Evolutionary conservation across 805 yeast species (phyloP).

Genomic region (Metschnikowia henanensis): DNA sequence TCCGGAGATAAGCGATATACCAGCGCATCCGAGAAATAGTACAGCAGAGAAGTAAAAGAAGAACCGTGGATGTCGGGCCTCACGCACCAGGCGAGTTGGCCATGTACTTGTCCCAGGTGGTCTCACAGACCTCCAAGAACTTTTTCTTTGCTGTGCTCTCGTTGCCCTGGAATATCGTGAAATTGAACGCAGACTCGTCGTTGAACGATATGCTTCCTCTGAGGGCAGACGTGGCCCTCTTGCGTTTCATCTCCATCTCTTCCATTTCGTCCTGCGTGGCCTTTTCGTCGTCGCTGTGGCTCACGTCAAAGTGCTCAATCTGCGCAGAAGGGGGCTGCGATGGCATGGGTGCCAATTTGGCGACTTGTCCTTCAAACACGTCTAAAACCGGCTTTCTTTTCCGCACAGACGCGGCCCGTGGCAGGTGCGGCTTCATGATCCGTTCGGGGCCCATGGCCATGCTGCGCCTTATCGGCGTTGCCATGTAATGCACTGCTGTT

Average conservation of each 20-base stretch:
- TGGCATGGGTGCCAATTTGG: conserved; percentile 47
- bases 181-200: conserved; percentile 19
- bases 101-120: conserved; percentile 41
- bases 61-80: neutral
- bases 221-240: conserved; percentile 8
- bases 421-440: conserved; percentile 9
- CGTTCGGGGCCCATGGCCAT: conserved; percentile 7
- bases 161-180: conserved; percentile 17
- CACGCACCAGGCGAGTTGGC: conserved; percentile 8
- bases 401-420: conserved; percentile 6
- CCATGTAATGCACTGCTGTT: conserved; percentile 12
- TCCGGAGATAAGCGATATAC: too few species aligned
- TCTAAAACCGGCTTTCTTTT: conserved; percentile 29
- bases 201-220: conserved; percentile 18
- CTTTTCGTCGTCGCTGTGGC: conserved; percentile 13
- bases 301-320: conserved; percentile 16
- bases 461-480: conserved; percentile 10
- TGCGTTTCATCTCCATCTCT: conserved; percentile 16
- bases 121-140: conserved; percentile 43
- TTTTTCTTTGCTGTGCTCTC: conserved; percentile 29
- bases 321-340: conserved; percentile 56
- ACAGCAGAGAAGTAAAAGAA: too few species aligned
- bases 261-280: conserved; percentile 17
- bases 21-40: too few species aligned
- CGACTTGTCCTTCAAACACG: conserved; percentile 47